Conservation (phyloP, 179 eudicot species). For the Corrigiola litoralis region DNA sequence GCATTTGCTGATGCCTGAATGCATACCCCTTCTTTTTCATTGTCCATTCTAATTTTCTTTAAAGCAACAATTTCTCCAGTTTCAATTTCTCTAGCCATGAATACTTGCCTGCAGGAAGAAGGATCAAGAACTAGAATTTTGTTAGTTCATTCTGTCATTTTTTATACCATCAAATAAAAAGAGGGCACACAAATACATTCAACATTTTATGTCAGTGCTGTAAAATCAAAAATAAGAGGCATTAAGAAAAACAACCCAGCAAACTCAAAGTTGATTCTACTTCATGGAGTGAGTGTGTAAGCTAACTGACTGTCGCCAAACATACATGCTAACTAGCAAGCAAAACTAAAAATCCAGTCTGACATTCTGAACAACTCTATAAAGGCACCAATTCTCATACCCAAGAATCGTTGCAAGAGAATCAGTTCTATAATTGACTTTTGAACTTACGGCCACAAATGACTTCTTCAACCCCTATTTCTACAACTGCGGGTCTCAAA, state of each 20-base stretch:
- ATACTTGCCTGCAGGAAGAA: slow-evolving; percentile 61
- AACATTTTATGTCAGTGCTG: not conserved
- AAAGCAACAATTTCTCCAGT: slow-evolving; percentile 93
- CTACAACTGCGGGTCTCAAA: not conserved
- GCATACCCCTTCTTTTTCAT: slow-evolving; percentile 88
- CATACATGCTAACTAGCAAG: too few relatives aligned
- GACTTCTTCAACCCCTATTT: not conserved
- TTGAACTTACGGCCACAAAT: not conserved
- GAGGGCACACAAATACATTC: not conserved
- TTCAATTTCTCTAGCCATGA: slow-evolving; percentile 69
- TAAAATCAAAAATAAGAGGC: not conserved
- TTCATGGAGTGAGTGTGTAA: not conserved
- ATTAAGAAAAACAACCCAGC: not conserved
- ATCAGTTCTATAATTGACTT: not conserved
- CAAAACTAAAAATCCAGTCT: not conserved
- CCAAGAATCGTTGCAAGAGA: too few relatives aligned
- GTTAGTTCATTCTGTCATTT: not conserved
- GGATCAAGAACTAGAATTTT: not conserved
- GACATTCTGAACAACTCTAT: too few relatives aligned
- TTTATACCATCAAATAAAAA: not conserved
- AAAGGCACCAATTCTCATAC: too few relatives aligned
- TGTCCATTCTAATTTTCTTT: slow-evolving; percentile 92
- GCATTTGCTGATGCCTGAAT: not conserved
- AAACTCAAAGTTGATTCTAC: not conserved
- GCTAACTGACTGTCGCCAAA: too few relatives aligned